Evolutionary conservation across 1,284 basidiomycete genomes (phyloP).

Genomic region (Cutaneotrichosporon cutaneum): DNA sequence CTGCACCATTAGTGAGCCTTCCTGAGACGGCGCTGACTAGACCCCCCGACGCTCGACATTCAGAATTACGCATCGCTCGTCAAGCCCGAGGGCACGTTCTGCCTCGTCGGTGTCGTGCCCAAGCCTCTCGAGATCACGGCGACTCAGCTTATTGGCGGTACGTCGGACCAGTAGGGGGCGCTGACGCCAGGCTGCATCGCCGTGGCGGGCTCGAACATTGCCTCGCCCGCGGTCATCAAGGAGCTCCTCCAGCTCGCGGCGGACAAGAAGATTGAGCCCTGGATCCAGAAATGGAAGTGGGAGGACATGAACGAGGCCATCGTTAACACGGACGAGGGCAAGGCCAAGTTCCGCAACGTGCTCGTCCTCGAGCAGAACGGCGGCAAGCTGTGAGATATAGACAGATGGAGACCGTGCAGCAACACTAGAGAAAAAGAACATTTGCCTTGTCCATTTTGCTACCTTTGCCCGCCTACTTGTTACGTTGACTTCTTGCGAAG

Average conservation of each 20-base stretch:
- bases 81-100: conserved; percentile 47
- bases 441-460: neutral
- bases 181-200: neutral
- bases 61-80: conserved; percentile 47
- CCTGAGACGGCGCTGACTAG: neutral
- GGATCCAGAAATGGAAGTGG: conserved; percentile 44
- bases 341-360: conserved; percentile 54
- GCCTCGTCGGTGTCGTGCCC: conserved; percentile 50
- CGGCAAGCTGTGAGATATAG: conserved; percentile 28
- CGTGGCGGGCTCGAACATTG: conserved; percentile 41
- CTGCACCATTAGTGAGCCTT: conserved; percentile 47
- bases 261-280: conserved; percentile 36
- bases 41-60: conserved; percentile 31
- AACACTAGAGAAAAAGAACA: too few relatives aligned
- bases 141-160: conserved; percentile 16
- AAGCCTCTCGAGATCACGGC: conserved; percentile 35
- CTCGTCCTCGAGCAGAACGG: conserved; percentile 45
- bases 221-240: conserved; percentile 48
- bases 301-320: conserved; percentile 55
- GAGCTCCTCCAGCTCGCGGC: conserved; percentile 50
- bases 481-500: neutral
- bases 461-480: neutral
- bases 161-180: neutral
- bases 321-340: conserved; percentile 48
- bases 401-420: too few relatives aligned